Percentiles rank a stretch among this genome's conserved stretches.
Evolutionary conservation across 345 rosid genomes (phyloP).

Genomic region (Salix purpurea): DNA sequence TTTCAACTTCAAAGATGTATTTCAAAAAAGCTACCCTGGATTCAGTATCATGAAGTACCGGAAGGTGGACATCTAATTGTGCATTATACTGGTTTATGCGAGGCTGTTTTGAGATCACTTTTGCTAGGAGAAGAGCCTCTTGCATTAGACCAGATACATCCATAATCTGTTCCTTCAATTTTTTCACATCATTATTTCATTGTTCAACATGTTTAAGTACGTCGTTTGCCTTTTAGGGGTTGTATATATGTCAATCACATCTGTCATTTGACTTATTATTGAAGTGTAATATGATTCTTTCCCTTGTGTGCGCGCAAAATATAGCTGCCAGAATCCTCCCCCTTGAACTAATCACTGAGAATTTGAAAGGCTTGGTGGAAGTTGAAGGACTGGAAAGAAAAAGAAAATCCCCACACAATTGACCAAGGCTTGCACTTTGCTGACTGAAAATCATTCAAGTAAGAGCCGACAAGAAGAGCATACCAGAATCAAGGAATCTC

Average conservation of each 20-base stretch:
- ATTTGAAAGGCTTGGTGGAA: not conserved
- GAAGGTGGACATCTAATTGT: slow-evolving; percentile 87
- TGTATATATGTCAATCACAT: slow-evolving; percentile 4
- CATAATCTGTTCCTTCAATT: slow-evolving; percentile 17
- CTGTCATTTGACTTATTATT: slow-evolving; percentile 16
- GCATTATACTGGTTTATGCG: slow-evolving; percentile 66
- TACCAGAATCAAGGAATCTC: not conserved
- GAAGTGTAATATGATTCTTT: slow-evolving; percentile 16
- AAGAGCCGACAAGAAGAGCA: not conserved
- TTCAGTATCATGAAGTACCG: slow-evolving; percentile 74
- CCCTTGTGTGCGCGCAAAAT: not conserved
- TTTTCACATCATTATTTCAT: slow-evolving; percentile 12
- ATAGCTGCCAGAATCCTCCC: not conserved
- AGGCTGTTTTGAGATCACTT: slow-evolving; percentile 59
- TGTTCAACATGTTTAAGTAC: slow-evolving; percentile 21
- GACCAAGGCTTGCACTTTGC: not conserved
- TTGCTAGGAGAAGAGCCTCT: slow-evolving; percentile 61
- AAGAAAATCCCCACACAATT: not conserved
- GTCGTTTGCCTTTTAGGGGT: slow-evolving; percentile 13
- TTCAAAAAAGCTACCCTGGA: slow-evolving; percentile 63
- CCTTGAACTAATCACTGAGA: not conserved
- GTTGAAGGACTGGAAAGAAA: not conserved
- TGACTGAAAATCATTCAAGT: not conserved
- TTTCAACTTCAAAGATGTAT: slow-evolving; percentile 64
- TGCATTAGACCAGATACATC: slow-evolving; percentile 34